Evolutionary conservation across 192 early-diverging fungal genomes (phyloP).

Genomic region (Globomyces pollinis-pini): DNA sequence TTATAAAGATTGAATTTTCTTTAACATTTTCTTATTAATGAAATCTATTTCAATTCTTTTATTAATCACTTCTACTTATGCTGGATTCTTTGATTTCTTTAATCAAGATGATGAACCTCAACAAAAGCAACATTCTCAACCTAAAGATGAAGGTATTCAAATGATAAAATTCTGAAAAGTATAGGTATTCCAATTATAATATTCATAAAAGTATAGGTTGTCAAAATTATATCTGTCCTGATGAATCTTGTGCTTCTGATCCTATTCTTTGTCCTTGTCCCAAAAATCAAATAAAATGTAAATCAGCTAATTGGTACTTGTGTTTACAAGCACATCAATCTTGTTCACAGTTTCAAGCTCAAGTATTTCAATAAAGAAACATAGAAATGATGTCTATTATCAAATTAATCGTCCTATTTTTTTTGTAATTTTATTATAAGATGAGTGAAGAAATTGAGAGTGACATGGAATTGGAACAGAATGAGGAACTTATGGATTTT

Average conservation of each 20-base stretch:
- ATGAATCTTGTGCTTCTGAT: not conserved
- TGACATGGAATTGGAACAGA: not conserved
- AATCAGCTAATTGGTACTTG: conserved; percentile 4
- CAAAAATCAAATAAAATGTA: not conserved
- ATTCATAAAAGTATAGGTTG: not conserved
- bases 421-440: not conserved
- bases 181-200: too few relatives aligned
- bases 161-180: too few relatives aligned
- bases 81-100: too few relatives aligned
- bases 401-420: not conserved
- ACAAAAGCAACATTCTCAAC: not conserved
- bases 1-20: too few relatives aligned
- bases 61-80: too few relatives aligned
- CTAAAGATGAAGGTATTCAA: too few relatives aligned
- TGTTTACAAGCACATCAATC: conserved; percentile 2
- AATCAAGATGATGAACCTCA: not conserved
- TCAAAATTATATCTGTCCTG: not conserved
- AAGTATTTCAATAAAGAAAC: too few relatives aligned
- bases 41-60: too few relatives aligned
- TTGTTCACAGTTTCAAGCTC: not conserved
- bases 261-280: not conserved
- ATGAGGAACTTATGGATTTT: not conserved
- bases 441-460: not conserved
- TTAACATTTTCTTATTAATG: too few relatives aligned
- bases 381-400: not conserved